These are phyloP conservation scores for Prunus mongolica DNA, from an alignment of 306 rosid genomes.

Conservation along the genomic window DNA sequence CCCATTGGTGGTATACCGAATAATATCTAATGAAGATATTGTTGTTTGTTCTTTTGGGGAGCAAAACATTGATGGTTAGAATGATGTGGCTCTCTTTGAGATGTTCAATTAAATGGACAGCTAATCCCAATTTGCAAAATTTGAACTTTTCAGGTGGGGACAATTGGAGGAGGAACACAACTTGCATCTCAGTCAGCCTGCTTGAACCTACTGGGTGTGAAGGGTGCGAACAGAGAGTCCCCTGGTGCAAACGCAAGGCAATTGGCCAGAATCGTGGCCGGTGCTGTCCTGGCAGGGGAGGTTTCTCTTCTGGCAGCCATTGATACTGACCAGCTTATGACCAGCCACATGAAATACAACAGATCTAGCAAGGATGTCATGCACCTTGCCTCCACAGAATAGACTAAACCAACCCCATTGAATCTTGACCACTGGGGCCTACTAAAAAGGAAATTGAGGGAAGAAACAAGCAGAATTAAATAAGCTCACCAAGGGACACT, in stretches of 20 bases:
- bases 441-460: background rate
- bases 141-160: constrained; percentile 21
- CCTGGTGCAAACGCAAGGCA: constrained; percentile 30
- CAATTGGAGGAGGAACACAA: constrained; percentile 35
- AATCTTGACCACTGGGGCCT: no score
- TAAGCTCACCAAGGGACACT: background rate
- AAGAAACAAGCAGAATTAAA: background rate
- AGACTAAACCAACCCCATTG: background rate
- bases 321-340: constrained; percentile 25
- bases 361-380: constrained; percentile 23
- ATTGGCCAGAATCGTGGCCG: constrained; percentile 27
- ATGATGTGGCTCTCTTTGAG: background rate
- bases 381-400: background rate
- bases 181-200: constrained; percentile 29
- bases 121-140: background rate
- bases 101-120: background rate
- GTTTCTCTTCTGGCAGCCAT: constrained; percentile 29
- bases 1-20: background rate
- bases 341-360: constrained; percentile 32
- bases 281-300: constrained; percentile 26
- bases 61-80: background rate
- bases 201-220: constrained; percentile 23
- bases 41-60: background rate
- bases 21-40: background rate
- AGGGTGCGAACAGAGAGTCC: constrained; percentile 21